Conservation (phyloP, 805 yeast species). For the Myxozyma vanderwaltii region DNA sequence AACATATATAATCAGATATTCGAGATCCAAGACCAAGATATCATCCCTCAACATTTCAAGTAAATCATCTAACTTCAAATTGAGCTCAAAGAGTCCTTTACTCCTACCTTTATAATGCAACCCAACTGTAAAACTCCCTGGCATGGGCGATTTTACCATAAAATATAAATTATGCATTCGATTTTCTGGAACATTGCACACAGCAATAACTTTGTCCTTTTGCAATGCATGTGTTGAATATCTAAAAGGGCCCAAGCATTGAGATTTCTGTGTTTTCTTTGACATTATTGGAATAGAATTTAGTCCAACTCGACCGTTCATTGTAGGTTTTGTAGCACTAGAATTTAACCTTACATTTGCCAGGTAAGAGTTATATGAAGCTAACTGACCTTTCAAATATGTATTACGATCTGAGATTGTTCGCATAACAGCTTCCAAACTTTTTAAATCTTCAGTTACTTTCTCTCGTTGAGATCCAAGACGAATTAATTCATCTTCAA, state of each 20-base stretch:
- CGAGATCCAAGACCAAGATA: conserved; percentile 38
- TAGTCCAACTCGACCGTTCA: conserved; percentile 27
- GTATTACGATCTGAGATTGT: conserved; percentile 44
- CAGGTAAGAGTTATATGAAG: conserved; percentile 44
- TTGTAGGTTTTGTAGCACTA: conserved; percentile 37
- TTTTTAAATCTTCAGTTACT: conserved; percentile 39
- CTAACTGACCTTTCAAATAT: conserved; percentile 43
- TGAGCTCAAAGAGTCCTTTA: conserved; percentile 40
- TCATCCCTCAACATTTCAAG: conserved; percentile 38
- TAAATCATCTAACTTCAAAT: conserved; percentile 43
- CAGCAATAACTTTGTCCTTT: conserved; percentile 38
- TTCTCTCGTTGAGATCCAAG: conserved; percentile 42
- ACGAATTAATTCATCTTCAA: conserved; percentile 42
- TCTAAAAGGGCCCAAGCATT: conserved; percentile 35
- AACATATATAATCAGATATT: conserved; percentile 39
- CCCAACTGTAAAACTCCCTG: conserved; percentile 42
- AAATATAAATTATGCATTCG: conserved; percentile 35
- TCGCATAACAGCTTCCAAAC: conserved; percentile 41
- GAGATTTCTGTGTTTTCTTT: conserved; percentile 22
- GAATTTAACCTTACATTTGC: conserved; percentile 43
- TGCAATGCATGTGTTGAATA: conserved; percentile 37
- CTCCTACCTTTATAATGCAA: conserved; percentile 40
- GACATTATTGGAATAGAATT: conserved; percentile 14
- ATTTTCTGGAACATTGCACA: conserved; percentile 38
- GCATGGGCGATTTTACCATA: conserved; percentile 39